Percentiles rank a stretch among this genome's conserved stretches.
phyloP scores from a whole-genome alignment of 1,139 yeast genomes.

The Yamadazyma jaroonii region DNA sequence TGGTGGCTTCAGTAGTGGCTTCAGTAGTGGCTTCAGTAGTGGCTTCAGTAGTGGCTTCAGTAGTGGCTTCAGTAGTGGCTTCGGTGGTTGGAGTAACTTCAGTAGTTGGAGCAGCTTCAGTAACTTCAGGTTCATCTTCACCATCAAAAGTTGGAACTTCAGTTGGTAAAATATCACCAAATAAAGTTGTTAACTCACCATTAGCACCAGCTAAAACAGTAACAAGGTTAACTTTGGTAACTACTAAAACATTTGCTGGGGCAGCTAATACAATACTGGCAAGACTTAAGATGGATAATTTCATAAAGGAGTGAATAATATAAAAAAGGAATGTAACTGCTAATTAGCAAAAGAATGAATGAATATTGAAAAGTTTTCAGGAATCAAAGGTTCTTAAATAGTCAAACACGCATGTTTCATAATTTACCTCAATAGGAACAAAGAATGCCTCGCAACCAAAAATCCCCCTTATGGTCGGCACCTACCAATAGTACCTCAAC shows the following conservation, averaged over 20 bases:
- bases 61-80: conserved; percentile 11
- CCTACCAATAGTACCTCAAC: too few relatives aligned
- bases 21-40: conserved; percentile 10
- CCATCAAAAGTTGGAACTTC: conserved; percentile 12
- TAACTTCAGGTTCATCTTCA: conserved; percentile 8
- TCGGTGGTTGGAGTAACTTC: conserved; percentile 13
- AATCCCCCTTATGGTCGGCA: background rate
- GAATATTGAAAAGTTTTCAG: background rate
- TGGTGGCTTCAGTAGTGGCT: conserved; percentile 23
- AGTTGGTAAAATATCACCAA: conserved; percentile 7
- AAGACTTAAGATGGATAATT: conserved; percentile 9
- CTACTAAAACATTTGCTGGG: conserved; percentile 16
- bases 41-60: conserved; percentile 12
- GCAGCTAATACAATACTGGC: conserved; percentile 11
- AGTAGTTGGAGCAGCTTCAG: conserved; percentile 2
- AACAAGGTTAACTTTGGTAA: conserved; percentile 12
- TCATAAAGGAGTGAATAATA: conserved; percentile 7
- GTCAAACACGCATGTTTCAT: background rate
- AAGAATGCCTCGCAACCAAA: conserved; percentile 1
- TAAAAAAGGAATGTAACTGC: conserved; percentile 1
- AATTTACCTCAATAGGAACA: background rate
- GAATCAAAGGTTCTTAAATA: background rate
- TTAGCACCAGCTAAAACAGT: conserved; percentile 13
- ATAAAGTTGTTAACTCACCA: conserved; percentile 14
- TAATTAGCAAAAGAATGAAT: conserved; percentile 1